Percentiles rank a stretch among this genome's conserved stretches.
These are phyloP conservation scores for Discostella stelligera DNA, from an alignment of 352 stramenopile species.

Conservation along the genomic window DNA sequence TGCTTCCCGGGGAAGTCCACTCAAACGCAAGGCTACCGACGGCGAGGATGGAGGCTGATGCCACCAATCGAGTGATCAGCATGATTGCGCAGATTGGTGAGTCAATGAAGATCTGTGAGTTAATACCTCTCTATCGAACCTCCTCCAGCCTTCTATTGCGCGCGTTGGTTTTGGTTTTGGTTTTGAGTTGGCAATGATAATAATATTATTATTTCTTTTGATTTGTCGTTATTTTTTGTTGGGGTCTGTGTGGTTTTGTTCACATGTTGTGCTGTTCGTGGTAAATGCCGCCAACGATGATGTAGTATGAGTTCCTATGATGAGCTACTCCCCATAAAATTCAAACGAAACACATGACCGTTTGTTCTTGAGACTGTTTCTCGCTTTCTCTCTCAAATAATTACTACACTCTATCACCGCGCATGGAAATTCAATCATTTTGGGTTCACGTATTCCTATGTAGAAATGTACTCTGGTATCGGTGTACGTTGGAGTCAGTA, in stretches of 20 bases:
- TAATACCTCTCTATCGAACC: not conserved
- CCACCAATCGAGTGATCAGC: not conserved
- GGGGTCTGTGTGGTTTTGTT: not conserved
- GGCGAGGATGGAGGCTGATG: not conserved
- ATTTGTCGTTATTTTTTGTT: not conserved
- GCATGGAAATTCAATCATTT: no score
- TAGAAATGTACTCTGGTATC: no score
- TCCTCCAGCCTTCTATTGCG: no score
- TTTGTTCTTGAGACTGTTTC: not conserved
- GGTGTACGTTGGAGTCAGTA: no score
- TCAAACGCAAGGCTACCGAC: not conserved
- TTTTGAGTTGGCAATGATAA: no score
- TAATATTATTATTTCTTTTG: no score
- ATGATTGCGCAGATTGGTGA: not conserved
- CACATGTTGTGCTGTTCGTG: not conserved
- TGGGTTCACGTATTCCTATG: no score
- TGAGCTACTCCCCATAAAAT: no score
- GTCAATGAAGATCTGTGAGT: not conserved
- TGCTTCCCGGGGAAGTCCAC: not conserved
- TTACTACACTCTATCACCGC: no score
- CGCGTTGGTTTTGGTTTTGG: not conserved
- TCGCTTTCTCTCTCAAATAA: no score
- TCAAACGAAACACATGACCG: not conserved
- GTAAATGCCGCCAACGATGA: not conserved
- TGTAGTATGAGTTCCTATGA: not conserved